These are phyloP conservation scores for Eimeria tenella DNA, from an alignment of 169 alveolate genomes.

Conservation along the genomic window DNA sequence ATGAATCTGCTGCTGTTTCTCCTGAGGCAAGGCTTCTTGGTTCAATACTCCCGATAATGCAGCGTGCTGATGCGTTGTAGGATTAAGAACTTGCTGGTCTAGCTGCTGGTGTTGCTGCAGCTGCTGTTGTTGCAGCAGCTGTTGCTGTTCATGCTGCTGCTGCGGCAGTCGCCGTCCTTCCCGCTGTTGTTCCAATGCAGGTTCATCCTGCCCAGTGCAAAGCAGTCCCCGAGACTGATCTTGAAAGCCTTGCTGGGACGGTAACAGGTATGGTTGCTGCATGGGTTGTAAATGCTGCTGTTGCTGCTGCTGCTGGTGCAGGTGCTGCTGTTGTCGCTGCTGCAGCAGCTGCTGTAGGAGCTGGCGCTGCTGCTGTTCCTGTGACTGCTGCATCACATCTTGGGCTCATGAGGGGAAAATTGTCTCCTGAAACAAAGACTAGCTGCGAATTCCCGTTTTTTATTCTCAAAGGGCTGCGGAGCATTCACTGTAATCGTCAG, in stretches of 20 bases:
- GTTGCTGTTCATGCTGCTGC: conserved; percentile 48
- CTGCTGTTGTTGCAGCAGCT: conserved; percentile 18
- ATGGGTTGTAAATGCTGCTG: conserved; percentile 6
- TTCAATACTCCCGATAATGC: background rate
- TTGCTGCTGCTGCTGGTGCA: conserved; percentile 16
- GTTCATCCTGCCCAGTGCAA: background rate
- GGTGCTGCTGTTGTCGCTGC: conserved; percentile 29
- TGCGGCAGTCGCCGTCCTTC: background rate
- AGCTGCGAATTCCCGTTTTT: background rate
- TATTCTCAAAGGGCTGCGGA: background rate
- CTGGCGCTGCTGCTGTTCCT: conserved; percentile 1
- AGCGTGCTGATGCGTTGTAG: background rate
- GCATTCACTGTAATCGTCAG: too few species aligned
- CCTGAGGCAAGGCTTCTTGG: conserved; percentile 10
- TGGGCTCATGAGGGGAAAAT: background rate
- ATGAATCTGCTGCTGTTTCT: conserved; percentile 37
- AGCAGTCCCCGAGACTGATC: background rate
- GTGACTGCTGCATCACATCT: conserved; percentile 48
- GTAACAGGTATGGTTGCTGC: background rate
- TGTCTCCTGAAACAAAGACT: background rate
- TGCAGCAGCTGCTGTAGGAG: background rate
- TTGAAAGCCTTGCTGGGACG: background rate
- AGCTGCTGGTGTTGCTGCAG: conserved; percentile 42
- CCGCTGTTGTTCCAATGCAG: background rate
- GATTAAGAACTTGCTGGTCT: conserved; percentile 1